Base-by-base conservation (phyloP, 495 filamentous ascomycete species). In the Delitschia confertaspora region DNA sequence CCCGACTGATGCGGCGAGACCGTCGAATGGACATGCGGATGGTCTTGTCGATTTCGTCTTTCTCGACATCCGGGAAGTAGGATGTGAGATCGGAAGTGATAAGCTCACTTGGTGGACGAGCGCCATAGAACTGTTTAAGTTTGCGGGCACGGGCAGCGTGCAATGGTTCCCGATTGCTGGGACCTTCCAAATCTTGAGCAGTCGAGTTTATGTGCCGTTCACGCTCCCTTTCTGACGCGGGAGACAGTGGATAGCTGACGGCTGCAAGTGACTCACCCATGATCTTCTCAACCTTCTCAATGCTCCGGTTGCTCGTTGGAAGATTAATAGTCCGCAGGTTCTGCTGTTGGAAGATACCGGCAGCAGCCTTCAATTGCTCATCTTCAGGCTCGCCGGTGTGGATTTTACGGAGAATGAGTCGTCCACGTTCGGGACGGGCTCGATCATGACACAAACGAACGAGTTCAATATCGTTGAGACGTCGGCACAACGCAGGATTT, bases 41-140 rank as follows among this genome's bases (percentile, higher is more conserved):
- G 0, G 91, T 95, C 55, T 85, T 76, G 56, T 95, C 93, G 47
- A 99, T 93, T 43, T 88, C 84, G 59, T 94, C 86, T 38, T 82
- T 77, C 26, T 85, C 80, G 57, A 95, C 88, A 53, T 93, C 88
- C 1, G 91, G 91, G 74, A 99, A 99, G 67, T 95, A 99, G 5
- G 88, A 88, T 9, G 83, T 83, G 29, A 96, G 72, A 59, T 99
- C 91, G 20, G 88, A 88, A 33, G 88, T 91, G 57, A 99, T 96
- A 67, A 99, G 73, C 66, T 96, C 93, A 61, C 88, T 95, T 2
- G 93, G 93, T 13, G 91, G 91, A 56, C 91, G 70, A 43, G 87
- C 77, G 37, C 93, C 91, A 57, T 93, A 86, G 70, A 95, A 95
- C 42, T 69, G 67, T 51, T 79, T 71, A 57, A 88, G 61, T 65